These are phyloP conservation scores for Phycomyces blakesleeanus DNA, from an alignment of 192 early-diverging fungal genomes.

Conservation along the genomic window DNA sequence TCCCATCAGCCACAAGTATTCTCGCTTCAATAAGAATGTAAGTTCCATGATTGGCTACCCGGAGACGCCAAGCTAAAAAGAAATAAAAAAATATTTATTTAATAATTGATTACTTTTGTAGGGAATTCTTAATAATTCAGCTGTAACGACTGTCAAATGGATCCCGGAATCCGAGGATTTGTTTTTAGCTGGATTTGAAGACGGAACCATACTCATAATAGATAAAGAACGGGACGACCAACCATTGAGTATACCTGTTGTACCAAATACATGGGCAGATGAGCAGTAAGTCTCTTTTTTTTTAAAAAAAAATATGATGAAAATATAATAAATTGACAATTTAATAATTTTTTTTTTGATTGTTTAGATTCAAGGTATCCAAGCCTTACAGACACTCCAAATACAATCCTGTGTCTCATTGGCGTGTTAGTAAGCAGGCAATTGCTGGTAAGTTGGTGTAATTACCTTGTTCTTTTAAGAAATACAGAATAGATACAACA, in stretches of 20 bases:
- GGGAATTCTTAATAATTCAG: slow-evolving; percentile 61
- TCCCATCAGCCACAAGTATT: slow-evolving; percentile 83
- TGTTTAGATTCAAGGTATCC: slow-evolving; percentile 48
- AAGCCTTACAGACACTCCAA: slow-evolving; percentile 58
- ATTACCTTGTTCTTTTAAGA: no score
- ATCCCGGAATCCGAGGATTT: slow-evolving; percentile 80
- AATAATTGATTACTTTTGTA: slow-evolving; percentile 14
- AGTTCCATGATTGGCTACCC: no score
- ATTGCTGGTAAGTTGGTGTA: slow-evolving; percentile 73
- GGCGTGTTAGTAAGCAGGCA: slow-evolving; percentile 66
- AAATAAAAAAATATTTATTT: background rate
- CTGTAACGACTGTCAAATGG: slow-evolving; percentile 85
- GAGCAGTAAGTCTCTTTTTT: slow-evolving; percentile 27
- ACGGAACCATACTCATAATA: slow-evolving; percentile 82
- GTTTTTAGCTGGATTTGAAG: slow-evolving; percentile 83
- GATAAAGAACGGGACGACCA: slow-evolving; percentile 87
- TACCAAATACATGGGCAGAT: slow-evolving; percentile 19
- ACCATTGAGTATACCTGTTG: slow-evolving; percentile 12
- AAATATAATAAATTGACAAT: background rate
- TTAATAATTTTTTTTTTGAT: no score
- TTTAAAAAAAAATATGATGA: background rate
- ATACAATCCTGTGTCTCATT: slow-evolving; percentile 78
- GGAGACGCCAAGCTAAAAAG: background rate
- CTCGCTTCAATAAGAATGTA: slow-evolving; percentile 79
- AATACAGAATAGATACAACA: no score